A percentile compares a stretch with the other conserved stretches of the same genome.
phyloP scores from a whole-genome alignment of 2,329 filamentous ascomycete species.

The Ceratocystis lukuohia region DNA sequence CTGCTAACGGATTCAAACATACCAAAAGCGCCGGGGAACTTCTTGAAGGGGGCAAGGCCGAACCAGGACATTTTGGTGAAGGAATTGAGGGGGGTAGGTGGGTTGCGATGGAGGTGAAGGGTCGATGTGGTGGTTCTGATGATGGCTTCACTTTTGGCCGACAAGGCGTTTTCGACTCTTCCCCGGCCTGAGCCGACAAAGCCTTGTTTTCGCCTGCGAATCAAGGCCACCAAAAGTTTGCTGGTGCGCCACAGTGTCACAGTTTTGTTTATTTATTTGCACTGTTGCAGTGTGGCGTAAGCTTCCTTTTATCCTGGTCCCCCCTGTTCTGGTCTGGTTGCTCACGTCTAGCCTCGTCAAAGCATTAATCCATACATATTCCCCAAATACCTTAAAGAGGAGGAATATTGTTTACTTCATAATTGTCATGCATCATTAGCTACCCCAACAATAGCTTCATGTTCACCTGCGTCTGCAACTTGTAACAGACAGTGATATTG shows the following conservation, averaged over 20 bases:
- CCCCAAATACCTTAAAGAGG: too few relatives aligned
- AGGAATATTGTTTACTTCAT: too few relatives aligned
- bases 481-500: too few relatives aligned
- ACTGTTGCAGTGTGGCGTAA: not conserved
- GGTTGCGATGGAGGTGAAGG: constrained; percentile 24
- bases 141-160: constrained; percentile 24
- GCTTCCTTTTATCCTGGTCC: not conserved
- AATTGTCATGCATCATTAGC: too few relatives aligned
- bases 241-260: not conserved
- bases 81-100: constrained; percentile 26
- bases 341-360: too few relatives aligned
- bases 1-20: constrained; percentile 32
- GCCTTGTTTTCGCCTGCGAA: constrained; percentile 16
- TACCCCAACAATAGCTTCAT: too few relatives aligned
- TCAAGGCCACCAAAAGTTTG: constrained; percentile 15
- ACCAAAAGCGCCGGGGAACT: constrained; percentile 69
- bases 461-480: too few relatives aligned
- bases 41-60: constrained; percentile 54
- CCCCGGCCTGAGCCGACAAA: constrained; percentile 15
- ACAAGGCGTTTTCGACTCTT: constrained; percentile 18
- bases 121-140: constrained; percentile 26
- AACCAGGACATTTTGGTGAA: constrained; percentile 59
- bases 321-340: not conserved
- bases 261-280: not conserved
- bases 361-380: too few relatives aligned